Conservation (phyloP, 441 rosid species). For the Euphorbia celastroides region DNA sequence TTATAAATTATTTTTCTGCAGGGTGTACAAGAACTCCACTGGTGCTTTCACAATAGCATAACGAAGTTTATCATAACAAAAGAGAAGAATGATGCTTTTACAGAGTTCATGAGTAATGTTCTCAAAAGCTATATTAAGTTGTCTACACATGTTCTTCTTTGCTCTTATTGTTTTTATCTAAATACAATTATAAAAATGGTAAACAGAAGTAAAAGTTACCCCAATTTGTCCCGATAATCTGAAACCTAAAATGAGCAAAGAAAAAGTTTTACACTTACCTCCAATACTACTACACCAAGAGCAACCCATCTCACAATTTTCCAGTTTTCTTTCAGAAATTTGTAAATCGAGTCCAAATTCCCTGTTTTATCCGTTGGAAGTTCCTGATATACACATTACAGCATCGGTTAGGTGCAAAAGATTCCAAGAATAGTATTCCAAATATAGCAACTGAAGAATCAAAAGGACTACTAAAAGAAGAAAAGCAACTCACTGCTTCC, state of each 20-base stretch:
- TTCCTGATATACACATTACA: conserved; percentile 42
- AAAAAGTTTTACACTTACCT: conserved; percentile 50
- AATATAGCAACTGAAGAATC: not conserved
- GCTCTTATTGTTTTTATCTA: not conserved
- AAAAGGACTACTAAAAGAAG: not conserved
- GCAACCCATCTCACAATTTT: conserved; percentile 85
- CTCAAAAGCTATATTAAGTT: not conserved
- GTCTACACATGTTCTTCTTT: not conserved
- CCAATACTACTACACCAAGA: conserved; percentile 74
- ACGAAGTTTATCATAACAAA: too few relatives aligned
- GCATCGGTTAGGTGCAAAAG: conserved; percentile 7
- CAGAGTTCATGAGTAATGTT: too few relatives aligned
- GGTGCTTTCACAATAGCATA: too few relatives aligned
- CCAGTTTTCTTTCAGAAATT: conserved; percentile 82
- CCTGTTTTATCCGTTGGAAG: conserved; percentile 91
- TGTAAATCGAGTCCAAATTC: conserved; percentile 61
- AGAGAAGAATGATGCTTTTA: too few relatives aligned
- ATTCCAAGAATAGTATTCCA: not conserved
- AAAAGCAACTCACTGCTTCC: conserved; percentile 57
- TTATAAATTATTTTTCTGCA: too few relatives aligned
- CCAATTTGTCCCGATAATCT: not conserved
- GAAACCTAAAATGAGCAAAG: conserved; percentile 4
- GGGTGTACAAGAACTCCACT: too few relatives aligned
- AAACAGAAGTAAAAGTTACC: too few relatives aligned
- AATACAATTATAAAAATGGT: not conserved